These are phyloP conservation scores for Psidium friedrichsthalianum DNA, from an alignment of 345 rosid genomes.

Conservation along the genomic window DNA sequence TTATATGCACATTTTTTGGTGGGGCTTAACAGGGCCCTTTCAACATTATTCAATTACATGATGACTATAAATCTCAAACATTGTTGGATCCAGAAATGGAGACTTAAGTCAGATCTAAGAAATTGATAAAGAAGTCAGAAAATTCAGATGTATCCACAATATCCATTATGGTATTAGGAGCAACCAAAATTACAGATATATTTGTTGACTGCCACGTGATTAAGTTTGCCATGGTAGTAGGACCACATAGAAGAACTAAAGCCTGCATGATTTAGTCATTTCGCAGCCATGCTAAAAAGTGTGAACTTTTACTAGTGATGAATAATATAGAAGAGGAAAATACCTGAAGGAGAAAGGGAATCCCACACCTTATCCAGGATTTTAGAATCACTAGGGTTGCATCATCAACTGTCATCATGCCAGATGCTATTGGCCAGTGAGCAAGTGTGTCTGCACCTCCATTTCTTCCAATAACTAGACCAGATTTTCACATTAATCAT, in stretches of 20 bases:
- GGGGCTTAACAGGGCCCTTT: neutral
- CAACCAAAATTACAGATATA: neutral
- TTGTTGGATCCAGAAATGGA: neutral
- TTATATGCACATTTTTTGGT: neutral
- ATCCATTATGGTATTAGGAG: neutral
- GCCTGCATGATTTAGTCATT: neutral
- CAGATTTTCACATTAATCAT: neutral
- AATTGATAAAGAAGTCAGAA: neutral
- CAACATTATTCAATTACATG: neutral
- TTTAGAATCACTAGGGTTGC: conserved; percentile 73
- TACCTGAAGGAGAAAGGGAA: conserved; percentile 79
- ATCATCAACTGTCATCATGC: conserved; percentile 63
- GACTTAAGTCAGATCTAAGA: neutral
- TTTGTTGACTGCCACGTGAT: neutral
- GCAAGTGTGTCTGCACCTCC: conserved; percentile 94
- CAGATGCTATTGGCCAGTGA: conserved; percentile 81
- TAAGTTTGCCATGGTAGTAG: neutral
- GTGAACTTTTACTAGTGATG: neutral
- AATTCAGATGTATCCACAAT: neutral
- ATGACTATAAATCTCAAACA: neutral
- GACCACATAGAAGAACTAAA: neutral
- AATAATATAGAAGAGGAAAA: neutral
- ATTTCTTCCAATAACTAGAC: conserved; percentile 59
- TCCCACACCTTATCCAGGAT: conserved; percentile 70
- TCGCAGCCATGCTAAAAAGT: neutral